Base-by-base conservation (phyloP, 148 eudicot genomes). In the Polygonum aviculare region DNA sequence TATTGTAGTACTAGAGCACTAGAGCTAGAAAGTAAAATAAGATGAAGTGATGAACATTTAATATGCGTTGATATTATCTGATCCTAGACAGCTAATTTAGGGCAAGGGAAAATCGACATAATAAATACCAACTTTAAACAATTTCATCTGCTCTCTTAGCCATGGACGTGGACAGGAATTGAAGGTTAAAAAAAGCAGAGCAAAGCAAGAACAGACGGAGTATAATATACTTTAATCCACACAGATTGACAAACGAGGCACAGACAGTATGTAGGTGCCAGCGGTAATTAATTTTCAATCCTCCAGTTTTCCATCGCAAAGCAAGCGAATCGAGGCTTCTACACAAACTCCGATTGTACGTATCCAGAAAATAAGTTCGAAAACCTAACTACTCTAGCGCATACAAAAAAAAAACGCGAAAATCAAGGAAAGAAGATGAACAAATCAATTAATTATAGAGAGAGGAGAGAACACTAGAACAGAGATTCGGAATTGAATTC, bases 181-280 rank as follows among this genome's bases (percentile, higher is more conserved):
- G 44, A 36, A 67, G 72, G 10, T 35, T 65, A 33, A 33, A 65
- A 63, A 65, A 19, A 14, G 18, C 70, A 3, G 40, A 65, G 3
- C 22, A 59, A 7, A 59, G 0, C 22, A 11, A 15, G 11, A 59
- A 26, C 38, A 36, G 31, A 21, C 65, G 22, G 10, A 22, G 5
- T 6, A 67, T 16, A 41, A 2, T 14, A 36, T 65, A 12, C 11
- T 60, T 26, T 14, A 35, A 15, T 35, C 19, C 72, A 67, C 44
- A 67, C 44, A 67, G 19, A 8, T 67, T 67, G 72, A 67, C 72
- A 67, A 67, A 67, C 72, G 72, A 67, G 72, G 72, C 40, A 63
- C 3, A 26, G 31, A 35, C 15, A 36, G 41, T 35, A 67, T 35
- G 72, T 67, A 67, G 72, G 72, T 67, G 72, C 72, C 72, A 67